A percentile compares a stretch with the other conserved stretches of the same genome.
Conservation (phyloP, 352 stramenopile genomes). For the Blastocystis sp. region DNA sequence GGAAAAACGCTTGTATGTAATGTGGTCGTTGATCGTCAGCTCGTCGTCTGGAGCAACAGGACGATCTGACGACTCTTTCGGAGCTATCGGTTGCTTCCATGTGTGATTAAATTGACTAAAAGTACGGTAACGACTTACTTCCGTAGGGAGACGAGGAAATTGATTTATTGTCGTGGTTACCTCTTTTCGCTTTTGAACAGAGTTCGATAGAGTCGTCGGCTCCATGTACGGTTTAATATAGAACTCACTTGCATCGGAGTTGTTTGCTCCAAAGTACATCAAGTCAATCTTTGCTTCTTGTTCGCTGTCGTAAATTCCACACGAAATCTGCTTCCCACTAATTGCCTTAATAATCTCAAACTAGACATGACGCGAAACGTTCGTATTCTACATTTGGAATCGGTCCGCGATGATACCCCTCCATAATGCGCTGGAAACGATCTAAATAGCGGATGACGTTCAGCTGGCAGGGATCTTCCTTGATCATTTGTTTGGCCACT, state of each 20-base stretch:
- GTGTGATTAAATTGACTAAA: slow-evolving; percentile 57
- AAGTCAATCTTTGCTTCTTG: slow-evolving; percentile 55
- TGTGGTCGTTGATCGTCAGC: not conserved
- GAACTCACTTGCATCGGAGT: not conserved
- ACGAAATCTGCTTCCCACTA: slow-evolving; percentile 4
- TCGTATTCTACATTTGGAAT: not conserved
- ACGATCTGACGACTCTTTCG: not conserved
- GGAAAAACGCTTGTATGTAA: not conserved
- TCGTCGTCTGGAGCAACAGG: not conserved
- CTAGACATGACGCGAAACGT: not conserved
- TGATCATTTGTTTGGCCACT: slow-evolving; percentile 9
- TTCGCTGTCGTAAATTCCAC: slow-evolving; percentile 54
- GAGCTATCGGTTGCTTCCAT: slow-evolving; percentile 22
- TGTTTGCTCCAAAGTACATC: not conserved
- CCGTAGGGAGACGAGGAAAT: slow-evolving; percentile 47
- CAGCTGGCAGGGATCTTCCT: slow-evolving; percentile 35
- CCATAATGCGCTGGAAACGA: slow-evolving; percentile 13
- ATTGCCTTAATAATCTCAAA: slow-evolving; percentile 13
- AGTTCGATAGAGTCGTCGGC: slow-evolving; percentile 27
- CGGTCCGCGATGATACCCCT: slow-evolving; percentile 16
- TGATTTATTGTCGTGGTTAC: slow-evolving; percentile 25
- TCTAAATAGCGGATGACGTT: slow-evolving; percentile 41
- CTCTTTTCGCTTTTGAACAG: slow-evolving; percentile 32
- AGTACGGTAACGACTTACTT: slow-evolving; percentile 49
- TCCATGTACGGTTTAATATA: slow-evolving; percentile 60